phyloP scores from a whole-genome alignment of 2,329 filamentous ascomycete species.

The Pseudogymnoascus sp. region DNA sequence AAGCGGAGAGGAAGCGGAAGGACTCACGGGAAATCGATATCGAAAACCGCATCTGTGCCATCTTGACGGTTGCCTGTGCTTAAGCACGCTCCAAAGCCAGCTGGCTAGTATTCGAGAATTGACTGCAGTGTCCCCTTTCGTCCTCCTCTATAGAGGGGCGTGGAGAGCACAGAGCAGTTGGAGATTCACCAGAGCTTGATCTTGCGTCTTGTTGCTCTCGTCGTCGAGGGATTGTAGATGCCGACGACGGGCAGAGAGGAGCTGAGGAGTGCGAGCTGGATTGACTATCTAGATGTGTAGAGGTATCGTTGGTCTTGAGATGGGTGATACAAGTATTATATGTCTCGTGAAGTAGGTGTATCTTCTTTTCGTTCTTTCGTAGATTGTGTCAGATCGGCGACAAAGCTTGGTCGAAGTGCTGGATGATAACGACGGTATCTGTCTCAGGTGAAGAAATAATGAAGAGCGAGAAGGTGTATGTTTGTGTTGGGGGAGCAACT shows the following conservation, averaged over 20 bases:
- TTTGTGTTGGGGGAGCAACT: slow-evolving; percentile 9
- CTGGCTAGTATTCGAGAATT: slow-evolving; percentile 2
- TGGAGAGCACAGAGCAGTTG: slow-evolving; percentile 10
- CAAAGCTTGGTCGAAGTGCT: slow-evolving; percentile 6
- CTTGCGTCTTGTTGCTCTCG: slow-evolving; percentile 5
- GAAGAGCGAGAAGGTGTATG: not conserved
- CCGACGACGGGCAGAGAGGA: not conserved
- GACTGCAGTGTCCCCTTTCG: slow-evolving; percentile 10
- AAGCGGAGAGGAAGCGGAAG: not conserved
- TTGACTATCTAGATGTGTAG: not conserved
- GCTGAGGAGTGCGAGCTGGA: not conserved
- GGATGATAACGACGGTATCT: slow-evolving; percentile 7
- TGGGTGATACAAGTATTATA: not conserved
- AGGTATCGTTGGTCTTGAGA: not conserved
- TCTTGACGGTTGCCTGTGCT: slow-evolving; percentile 5
- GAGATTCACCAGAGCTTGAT: slow-evolving; percentile 9
- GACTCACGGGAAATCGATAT: slow-evolving; percentile 9
- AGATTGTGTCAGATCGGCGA: slow-evolving; percentile 1
- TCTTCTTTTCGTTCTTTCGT: not conserved
- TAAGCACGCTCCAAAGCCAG: slow-evolving; percentile 1
- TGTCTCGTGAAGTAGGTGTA: not conserved
- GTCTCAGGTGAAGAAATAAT: slow-evolving; percentile 3
- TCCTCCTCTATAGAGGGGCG: slow-evolving; percentile 10
- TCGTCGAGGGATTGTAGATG: slow-evolving; percentile 4
- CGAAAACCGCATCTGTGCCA: slow-evolving; percentile 10